A percentile compares a stretch with the other conserved stretches of the same genome.
Evolutionary conservation across 495 filamentous ascomycete genomes (phyloP).

Genomic region (Penicillium nucicola): DNA sequence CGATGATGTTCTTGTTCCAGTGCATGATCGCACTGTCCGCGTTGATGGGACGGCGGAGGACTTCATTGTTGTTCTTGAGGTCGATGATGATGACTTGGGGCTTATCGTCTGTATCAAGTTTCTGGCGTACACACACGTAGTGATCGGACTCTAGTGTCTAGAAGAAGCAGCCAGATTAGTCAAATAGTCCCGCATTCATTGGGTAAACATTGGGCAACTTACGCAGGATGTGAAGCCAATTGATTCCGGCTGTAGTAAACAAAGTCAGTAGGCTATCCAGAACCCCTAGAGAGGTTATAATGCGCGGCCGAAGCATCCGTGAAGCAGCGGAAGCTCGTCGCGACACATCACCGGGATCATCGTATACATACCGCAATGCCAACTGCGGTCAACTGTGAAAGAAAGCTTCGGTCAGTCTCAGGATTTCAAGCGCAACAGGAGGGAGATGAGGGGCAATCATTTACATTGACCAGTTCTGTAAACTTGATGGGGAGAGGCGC

Average conservation of each 20-base stretch:
- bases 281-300: conserved; percentile 6
- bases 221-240: conserved; percentile 98
- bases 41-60: conserved; percentile 93
- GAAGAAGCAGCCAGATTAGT: conserved; percentile 14
- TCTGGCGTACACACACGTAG: conserved; percentile 93
- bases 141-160: conserved; percentile 97
- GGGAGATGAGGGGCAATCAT: conserved; percentile 19
- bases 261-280: conserved; percentile 38
- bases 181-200: conserved; percentile 5
- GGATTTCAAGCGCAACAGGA: neutral
- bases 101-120: conserved; percentile 70
- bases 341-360: conserved; percentile 8
- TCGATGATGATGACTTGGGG: conserved; percentile 97
- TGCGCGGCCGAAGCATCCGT: conserved; percentile 20
- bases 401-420: conserved; percentile 19
- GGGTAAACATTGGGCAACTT: conserved; percentile 37
- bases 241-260: conserved; percentile 56
- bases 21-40: conserved; percentile 99
- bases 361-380: conserved; percentile 71
- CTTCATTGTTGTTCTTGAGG: conserved; percentile 90
- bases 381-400: conserved; percentile 63
- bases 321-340: conserved; percentile 17
- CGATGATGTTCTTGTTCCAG: conserved; percentile 93
- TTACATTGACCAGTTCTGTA: conserved; percentile 86
- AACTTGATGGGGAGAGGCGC: conserved; percentile 90